A percentile compares a stretch with the other conserved stretches of the same genome.
Conservation (phyloP, 352 stramenopile genomes). For the Globisporangium camurandrum region DNA sequence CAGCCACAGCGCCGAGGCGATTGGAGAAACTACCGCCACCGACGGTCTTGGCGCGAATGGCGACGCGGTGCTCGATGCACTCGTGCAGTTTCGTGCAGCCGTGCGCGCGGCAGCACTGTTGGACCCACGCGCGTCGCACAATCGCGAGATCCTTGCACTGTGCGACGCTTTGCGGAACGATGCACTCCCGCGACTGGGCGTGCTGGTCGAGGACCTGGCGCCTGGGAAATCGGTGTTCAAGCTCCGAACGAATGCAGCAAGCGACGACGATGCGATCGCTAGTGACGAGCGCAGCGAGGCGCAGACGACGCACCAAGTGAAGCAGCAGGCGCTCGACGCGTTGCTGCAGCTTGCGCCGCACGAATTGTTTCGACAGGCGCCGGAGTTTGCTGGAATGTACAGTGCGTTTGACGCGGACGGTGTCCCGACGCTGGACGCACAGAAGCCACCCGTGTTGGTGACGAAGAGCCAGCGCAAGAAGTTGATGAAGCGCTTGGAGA, state of each 20-base stretch:
- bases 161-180: conserved; percentile 88
- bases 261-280: no score
- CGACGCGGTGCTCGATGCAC: conserved; percentile 87
- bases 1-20: no score
- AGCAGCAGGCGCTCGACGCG: conserved; percentile 51
- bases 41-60: conserved; percentile 23
- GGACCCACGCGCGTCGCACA: conserved; percentile 28
- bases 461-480: conserved; percentile 77
- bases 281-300: no score
- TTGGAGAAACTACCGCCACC: conserved; percentile 45
- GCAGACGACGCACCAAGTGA: background rate
- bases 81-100: conserved; percentile 82
- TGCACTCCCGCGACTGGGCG: conserved; percentile 79
- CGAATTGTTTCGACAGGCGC: conserved; percentile 38
- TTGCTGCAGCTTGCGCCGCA: conserved; percentile 59
- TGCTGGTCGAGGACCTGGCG: conserved; percentile 84
- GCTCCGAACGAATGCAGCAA: no score
- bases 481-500: conserved; percentile 59
- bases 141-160: conserved; percentile 53
- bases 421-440: conserved; percentile 38
- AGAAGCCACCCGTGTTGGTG: conserved; percentile 24
- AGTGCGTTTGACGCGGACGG: conserved; percentile 44
- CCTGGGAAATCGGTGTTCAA: conserved; percentile 80
- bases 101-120: conserved; percentile 75
- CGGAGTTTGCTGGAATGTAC: conserved; percentile 45